phyloP scores from a whole-genome alignment of 257 asterid species.

The Asclepias syriaca region DNA sequence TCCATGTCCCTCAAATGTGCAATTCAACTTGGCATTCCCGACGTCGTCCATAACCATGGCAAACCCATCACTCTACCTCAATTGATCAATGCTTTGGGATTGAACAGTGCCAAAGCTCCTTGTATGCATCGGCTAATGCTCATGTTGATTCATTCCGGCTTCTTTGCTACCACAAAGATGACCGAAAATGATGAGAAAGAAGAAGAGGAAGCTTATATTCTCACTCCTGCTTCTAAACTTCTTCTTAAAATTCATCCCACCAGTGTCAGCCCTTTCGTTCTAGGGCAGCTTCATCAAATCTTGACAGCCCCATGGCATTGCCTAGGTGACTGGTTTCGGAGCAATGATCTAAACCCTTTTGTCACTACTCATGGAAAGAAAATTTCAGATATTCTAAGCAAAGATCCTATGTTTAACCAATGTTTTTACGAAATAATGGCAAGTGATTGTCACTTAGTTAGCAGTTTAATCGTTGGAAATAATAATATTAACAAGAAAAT shows the following conservation, averaged over 20 bases:
- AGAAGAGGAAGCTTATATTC: constrained; percentile 4
- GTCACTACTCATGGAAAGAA: too few relatives aligned
- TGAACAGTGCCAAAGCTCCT: background rate
- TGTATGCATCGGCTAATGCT: too few relatives aligned
- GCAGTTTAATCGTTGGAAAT: too few relatives aligned
- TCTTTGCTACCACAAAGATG: constrained; percentile 7
- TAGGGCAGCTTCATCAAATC: constrained; percentile 6
- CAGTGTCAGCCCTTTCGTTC: background rate
- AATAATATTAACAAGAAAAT: too few relatives aligned
- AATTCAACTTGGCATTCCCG: constrained; percentile 28
- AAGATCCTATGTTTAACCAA: too few relatives aligned
- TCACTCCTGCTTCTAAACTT: constrained; percentile 21
- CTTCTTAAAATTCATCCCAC: constrained; percentile 5
- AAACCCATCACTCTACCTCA: constrained; percentile 22
- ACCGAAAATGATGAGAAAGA: background rate
- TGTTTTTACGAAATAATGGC: too few relatives aligned
- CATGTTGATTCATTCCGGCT: constrained; percentile 23
- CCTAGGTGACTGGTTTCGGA: constrained; percentile 24
- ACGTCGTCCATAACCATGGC: constrained; percentile 17
- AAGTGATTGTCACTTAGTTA: too few relatives aligned
- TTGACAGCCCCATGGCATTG: constrained; percentile 23
- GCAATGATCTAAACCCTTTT: constrained; percentile 11
- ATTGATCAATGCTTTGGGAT: too few relatives aligned
- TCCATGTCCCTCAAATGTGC: constrained; percentile 34
- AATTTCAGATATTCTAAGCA: too few relatives aligned